phyloP scores from a whole-genome alignment of 306 rosid genomes.

The Canavalia ensiformis region DNA sequence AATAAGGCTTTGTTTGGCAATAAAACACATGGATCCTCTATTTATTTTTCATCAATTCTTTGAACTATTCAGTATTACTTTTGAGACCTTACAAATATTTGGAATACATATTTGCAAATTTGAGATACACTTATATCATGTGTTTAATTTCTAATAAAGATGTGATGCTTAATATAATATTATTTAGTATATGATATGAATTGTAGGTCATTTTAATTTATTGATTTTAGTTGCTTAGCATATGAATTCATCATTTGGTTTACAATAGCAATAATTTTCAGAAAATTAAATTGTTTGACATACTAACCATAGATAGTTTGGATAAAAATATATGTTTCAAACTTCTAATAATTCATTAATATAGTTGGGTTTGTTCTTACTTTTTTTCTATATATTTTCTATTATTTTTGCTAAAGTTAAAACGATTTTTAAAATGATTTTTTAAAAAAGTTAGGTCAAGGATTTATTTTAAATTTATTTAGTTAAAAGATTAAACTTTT shows the following conservation, averaged over 20 bases:
- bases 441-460: too few relatives aligned
- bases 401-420: too few relatives aligned
- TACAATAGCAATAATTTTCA: conserved; percentile 68
- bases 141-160: conserved; percentile 16
- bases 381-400: too few relatives aligned
- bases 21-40: conserved; percentile 63
- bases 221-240: conserved; percentile 96
- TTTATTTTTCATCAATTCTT: conserved; percentile 83
- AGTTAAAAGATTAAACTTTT: too few relatives aligned
- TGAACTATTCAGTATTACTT: conserved; percentile 91
- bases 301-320: conserved; percentile 74
- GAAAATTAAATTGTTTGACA: conserved; percentile 64
- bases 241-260: conserved; percentile 95
- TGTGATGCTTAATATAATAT: conserved; percentile 33
- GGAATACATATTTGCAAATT: conserved; percentile 39
- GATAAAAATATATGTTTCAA: conserved; percentile 14
- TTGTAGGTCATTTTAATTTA: conserved; percentile 93
- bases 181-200: conserved; percentile 33
- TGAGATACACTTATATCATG: conserved; percentile 33
- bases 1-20: conserved; percentile 82
- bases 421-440: too few relatives aligned
- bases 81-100: conserved; percentile 93
- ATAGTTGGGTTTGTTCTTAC: neutral
- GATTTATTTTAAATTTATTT: too few relatives aligned
- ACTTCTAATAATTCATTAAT: conserved; percentile 7